Percentiles rank a stretch among this genome's conserved stretches.
Evolutionary conservation across 2,329 filamentous ascomycete species (phyloP).

Genomic region (Fusarium sp.): DNA sequence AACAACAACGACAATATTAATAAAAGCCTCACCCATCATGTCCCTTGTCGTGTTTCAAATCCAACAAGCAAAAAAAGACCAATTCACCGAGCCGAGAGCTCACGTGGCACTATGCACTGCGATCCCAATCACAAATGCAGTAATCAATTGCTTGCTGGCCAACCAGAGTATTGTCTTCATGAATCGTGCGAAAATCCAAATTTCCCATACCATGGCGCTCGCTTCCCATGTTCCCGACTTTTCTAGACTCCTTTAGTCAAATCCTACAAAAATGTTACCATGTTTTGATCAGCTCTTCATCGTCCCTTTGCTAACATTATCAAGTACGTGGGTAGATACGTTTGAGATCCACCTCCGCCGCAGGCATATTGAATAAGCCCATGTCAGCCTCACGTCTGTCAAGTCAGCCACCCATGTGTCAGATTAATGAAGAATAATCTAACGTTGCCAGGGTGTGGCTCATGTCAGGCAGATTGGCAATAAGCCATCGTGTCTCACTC

Average conservation of each 20-base stretch:
- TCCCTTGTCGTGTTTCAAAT: conserved; percentile 6
- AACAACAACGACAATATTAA: not conserved
- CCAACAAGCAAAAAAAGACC: not conserved
- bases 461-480: conserved; percentile 21
- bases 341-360: conserved; percentile 21
- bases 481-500: conserved; percentile 26
- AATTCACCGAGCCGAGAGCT: not conserved
- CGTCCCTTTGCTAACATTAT: not conserved
- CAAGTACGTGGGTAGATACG: conserved; percentile 6
- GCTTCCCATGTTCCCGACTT: conserved; percentile 5
- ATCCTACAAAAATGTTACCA: conserved; percentile 3
- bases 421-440: conserved; percentile 32
- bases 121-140: not conserved
- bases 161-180: conserved; percentile 27
- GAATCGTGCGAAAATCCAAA: conserved; percentile 28
- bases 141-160: not conserved
- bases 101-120: not conserved
- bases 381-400: conserved; percentile 19
- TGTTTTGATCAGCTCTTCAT: not conserved
- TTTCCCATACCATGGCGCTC: not conserved
- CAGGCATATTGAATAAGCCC: conserved; percentile 3
- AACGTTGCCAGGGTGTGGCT: conserved; percentile 19
- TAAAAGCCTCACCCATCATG: conserved; percentile 7
- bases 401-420: conserved; percentile 28
- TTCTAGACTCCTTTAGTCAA: conserved; percentile 4